Conservation (phyloP, 495 filamentous ascomycete genomes). For the Hypomontagnella submonticulosa region DNA sequence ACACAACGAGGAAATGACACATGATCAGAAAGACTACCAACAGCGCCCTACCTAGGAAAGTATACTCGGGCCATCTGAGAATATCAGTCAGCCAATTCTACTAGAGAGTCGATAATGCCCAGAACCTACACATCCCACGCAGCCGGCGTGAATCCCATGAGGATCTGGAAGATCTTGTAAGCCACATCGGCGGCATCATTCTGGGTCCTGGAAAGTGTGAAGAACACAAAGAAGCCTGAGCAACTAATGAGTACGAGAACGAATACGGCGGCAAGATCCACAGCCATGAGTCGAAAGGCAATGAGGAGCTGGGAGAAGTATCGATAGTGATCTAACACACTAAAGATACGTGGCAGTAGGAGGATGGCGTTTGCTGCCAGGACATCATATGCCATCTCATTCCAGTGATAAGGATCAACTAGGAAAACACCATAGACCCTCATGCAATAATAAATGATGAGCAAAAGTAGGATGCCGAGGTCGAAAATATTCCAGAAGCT, state of each 20-base stretch:
- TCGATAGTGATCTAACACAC: slow-evolving; percentile 89
- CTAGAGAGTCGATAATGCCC: neutral
- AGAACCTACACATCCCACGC: slow-evolving; percentile 62
- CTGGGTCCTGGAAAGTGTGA: slow-evolving; percentile 76
- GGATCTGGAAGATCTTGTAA: slow-evolving; percentile 89
- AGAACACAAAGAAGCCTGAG: slow-evolving; percentile 94
- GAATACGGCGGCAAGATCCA: slow-evolving; percentile 85
- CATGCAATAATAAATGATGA: slow-evolving; percentile 88
- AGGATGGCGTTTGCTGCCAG: slow-evolving; percentile 89
- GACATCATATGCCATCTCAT: slow-evolving; percentile 88
- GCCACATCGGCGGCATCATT: slow-evolving; percentile 75
- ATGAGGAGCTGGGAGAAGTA: slow-evolving; percentile 96
- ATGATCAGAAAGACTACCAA: slow-evolving; percentile 88
- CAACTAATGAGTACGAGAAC: slow-evolving; percentile 85
- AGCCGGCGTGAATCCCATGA: slow-evolving; percentile 79
- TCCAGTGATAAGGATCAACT: slow-evolving; percentile 73
- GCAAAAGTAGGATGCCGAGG: slow-evolving; percentile 84
- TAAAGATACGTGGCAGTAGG: slow-evolving; percentile 89
- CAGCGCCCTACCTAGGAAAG: slow-evolving; percentile 76
- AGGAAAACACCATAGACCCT: slow-evolving; percentile 86
- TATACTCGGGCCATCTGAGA: slow-evolving; percentile 78
- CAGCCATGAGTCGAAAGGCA: slow-evolving; percentile 90
- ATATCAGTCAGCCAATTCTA: slow-evolving; percentile 51
- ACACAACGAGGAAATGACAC: slow-evolving; percentile 92
- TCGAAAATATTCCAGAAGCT: slow-evolving; percentile 98